Conservation (phyloP, 208 protist species). For the Leishmania gerbilli region DNA sequence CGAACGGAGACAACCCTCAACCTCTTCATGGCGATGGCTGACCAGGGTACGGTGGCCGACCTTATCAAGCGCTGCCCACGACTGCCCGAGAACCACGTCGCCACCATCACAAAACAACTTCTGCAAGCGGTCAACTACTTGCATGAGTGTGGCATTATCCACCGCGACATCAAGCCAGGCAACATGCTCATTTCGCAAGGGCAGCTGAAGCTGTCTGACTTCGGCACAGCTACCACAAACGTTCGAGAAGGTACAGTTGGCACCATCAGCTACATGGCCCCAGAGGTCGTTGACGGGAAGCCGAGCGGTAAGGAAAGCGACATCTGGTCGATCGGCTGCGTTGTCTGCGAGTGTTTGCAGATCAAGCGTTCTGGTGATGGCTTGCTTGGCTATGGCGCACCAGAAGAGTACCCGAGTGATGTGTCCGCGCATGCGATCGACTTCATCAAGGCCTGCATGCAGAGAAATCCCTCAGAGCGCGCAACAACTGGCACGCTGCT, state of each 20-base stretch:
- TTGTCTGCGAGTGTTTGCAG: constrained; percentile 59
- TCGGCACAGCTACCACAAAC: constrained; percentile 67
- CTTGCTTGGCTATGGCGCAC: constrained; percentile 54
- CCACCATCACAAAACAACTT: constrained; percentile 67
- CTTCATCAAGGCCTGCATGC: constrained; percentile 70
- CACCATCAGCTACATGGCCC: constrained; percentile 69
- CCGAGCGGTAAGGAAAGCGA: constrained; percentile 57
- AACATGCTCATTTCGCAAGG: constrained; percentile 84
- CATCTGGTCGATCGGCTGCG: constrained; percentile 74
- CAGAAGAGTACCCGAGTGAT: constrained; percentile 48
- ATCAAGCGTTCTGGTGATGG: constrained; percentile 34
- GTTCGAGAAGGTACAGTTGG: constrained; percentile 52
- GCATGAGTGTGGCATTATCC: constrained; percentile 76
- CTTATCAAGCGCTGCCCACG: constrained; percentile 45
- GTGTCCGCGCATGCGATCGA: constrained; percentile 43
- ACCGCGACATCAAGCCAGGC: constrained; percentile 88
- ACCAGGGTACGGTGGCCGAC: constrained; percentile 63
- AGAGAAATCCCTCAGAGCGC: constrained; percentile 52
- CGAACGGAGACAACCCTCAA: constrained; percentile 55
- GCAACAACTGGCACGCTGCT: constrained; percentile 55
- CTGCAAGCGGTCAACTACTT: constrained; percentile 73
- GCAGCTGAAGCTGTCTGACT: constrained; percentile 79
- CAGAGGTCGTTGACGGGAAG: constrained; percentile 59
- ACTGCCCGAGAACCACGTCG: constrained; percentile 52
- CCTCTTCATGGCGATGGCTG: constrained; percentile 81